Evolutionary conservation across 441 rosid genomes (phyloP).

Genomic region (Macaranga tanarius): DNA sequence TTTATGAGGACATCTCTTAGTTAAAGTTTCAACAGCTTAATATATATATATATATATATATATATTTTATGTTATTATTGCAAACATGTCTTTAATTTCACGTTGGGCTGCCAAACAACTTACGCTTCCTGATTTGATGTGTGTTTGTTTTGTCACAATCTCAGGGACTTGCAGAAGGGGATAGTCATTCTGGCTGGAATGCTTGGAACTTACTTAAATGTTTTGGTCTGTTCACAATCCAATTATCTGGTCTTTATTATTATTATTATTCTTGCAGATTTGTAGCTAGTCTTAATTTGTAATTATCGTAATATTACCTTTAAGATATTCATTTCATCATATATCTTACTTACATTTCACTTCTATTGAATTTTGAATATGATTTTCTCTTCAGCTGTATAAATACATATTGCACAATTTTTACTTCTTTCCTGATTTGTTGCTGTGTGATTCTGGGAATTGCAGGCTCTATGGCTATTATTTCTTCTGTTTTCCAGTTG

Average conservation of each 20-base stretch:
- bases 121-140: slow-evolving; percentile 20
- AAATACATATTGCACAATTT: slow-evolving; percentile 5
- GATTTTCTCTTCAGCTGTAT: neutral
- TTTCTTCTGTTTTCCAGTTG: slow-evolving; percentile 92
- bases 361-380: slow-evolving; percentile 10
- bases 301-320: neutral
- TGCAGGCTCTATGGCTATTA: slow-evolving; percentile 85
- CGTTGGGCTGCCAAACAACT: slow-evolving; percentile 13
- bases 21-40: neutral
- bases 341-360: neutral
- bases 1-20: neutral
- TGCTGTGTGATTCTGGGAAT: slow-evolving; percentile 30
- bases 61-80: neutral
- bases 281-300: slow-evolving; percentile 12
- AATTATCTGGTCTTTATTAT: slow-evolving; percentile 5
- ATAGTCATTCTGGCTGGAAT: slow-evolving; percentile 80
- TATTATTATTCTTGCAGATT: slow-evolving; percentile 9
- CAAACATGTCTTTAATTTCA: neutral
- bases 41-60: neutral
- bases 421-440: slow-evolving; percentile 8
- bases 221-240: slow-evolving; percentile 68
- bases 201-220: slow-evolving; percentile 78
- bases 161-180: slow-evolving; percentile 72
- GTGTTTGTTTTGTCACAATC: slow-evolving; percentile 17
- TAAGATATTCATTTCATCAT: neutral